Base-by-base conservation (phyloP, 805 yeast species). In the Wickerhamiella domercqiae region DNA sequence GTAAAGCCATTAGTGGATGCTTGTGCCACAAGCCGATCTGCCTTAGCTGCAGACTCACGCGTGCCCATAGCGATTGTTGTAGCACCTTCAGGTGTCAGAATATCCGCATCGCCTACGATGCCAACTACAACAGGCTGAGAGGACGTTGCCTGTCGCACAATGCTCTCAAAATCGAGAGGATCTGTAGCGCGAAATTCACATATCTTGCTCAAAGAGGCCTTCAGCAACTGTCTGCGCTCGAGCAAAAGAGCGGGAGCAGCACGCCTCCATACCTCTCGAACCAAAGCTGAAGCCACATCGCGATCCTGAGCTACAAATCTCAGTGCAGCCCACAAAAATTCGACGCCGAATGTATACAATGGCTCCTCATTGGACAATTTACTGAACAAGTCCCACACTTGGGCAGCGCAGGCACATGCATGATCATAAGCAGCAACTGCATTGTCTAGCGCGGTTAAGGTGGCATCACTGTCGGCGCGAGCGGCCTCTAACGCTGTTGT, bases 1-100 rank as follows among this genome's bases (percentile, higher is more conserved):
- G 94, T 83, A 1, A 54, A 48, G 0, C 81, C 72, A 64, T 76
- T 67, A 41, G 87, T 94, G 15, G 81, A 60, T 47, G 90, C 90
- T 50, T 86, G 93, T 19, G 83, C 55, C 16, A 86, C 47, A 0
- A 86, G 53, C 93, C 94, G 81, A 1, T 54, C 49, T 0, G 81
- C 83, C 1, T 51, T 50, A n/a, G 52, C 57, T 1, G 65, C 50
- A 0, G 73, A 70, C 7, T 52, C 55, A 1, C 53, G 49, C 6
- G 82, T 57, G n/a, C 71, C 70, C 35, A 61, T 57, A 17, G 68
- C 70, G 0, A 87, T 86, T 29, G 63, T 57, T 2, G 61, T 67
- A 13, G 26, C 13, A 9, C 13, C 26, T 24, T 9, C 13, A 9
- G 26, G 26, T 13, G 9, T 24, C 25, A n/a, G 7, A 13, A 21